phyloP scores from a whole-genome alignment of 441 rosid genomes.

The Rhodomyrtus psidioides region DNA sequence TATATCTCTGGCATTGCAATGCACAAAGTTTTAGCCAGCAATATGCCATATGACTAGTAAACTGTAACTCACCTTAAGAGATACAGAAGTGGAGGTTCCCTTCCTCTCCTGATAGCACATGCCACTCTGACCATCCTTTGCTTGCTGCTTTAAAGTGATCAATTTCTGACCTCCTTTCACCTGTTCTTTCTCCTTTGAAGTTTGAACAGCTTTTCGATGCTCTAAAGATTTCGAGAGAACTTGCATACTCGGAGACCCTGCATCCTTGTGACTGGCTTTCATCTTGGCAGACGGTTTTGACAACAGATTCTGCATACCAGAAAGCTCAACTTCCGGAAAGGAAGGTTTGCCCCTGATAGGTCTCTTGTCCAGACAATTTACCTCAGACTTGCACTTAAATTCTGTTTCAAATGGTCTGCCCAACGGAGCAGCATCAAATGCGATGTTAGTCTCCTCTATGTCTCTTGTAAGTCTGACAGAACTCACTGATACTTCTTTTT shows the following conservation, averaged over 20 bases:
- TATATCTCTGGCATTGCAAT: background rate
- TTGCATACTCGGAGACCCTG: constrained; percentile 23
- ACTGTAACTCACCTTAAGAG: constrained; percentile 21
- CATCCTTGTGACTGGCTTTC: constrained; percentile 15
- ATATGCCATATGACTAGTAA: background rate
- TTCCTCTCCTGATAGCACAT: constrained; percentile 30
- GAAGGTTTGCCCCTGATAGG: constrained; percentile 7
- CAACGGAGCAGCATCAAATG: constrained; percentile 2
- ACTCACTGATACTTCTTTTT: constrained; percentile 12
- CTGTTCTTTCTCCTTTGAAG: constrained; percentile 29
- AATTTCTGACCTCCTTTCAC: constrained; percentile 25
- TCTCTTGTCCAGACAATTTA: constrained; percentile 14
- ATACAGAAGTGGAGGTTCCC: constrained; percentile 5
- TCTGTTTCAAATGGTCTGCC: constrained; percentile 22
- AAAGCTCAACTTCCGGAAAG: constrained; percentile 4
- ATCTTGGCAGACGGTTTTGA: constrained; percentile 18
- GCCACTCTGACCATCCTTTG: constrained; percentile 24
- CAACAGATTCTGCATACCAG: constrained; percentile 20
- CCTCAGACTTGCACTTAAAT: constrained; percentile 10
- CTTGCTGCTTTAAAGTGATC: constrained; percentile 11
- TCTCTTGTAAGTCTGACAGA: constrained; percentile 12
- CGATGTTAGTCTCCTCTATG: background rate
- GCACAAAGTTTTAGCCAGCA: background rate
- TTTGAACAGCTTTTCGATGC: constrained; percentile 14
- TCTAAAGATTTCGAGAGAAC: constrained; percentile 22